Evolutionary conservation across 116 monocot species (phyloP).

Genomic region (Zostera marina): DNA sequence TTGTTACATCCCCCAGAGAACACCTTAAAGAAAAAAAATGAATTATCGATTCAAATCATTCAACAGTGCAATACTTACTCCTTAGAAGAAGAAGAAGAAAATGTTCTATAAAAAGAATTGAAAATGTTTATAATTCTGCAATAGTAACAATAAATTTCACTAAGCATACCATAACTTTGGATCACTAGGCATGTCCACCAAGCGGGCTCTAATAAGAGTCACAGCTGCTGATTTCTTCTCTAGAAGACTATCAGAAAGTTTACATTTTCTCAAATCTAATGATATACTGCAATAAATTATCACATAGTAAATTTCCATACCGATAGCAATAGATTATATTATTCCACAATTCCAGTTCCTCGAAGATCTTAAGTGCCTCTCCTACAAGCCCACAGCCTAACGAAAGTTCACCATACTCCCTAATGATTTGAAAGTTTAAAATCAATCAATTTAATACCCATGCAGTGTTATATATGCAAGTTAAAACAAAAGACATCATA

Average conservation of each 20-base stretch:
- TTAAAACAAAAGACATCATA: slow-evolving; percentile 7
- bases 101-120: too few relatives aligned
- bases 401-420: slow-evolving; percentile 71
- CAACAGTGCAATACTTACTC: not conserved
- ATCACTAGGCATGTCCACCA: slow-evolving; percentile 49
- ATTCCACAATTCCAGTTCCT: slow-evolving; percentile 98
- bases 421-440: slow-evolving; percentile 16
- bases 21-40: slow-evolving; percentile 38
- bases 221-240: slow-evolving; percentile 85
- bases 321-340: slow-evolving; percentile 81
- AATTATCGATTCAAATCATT: not conserved
- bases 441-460: not conserved
- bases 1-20: slow-evolving; percentile 94
- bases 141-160: too few relatives aligned
- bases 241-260: slow-evolving; percentile 37
- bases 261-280: not conserved
- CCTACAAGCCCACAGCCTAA: slow-evolving; percentile 72
- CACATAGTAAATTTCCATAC: slow-evolving; percentile 18
- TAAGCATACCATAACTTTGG: slow-evolving; percentile 75
- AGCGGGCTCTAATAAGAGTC: slow-evolving; percentile 66
- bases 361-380: slow-evolving; percentile 80
- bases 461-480: not conserved
- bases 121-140: too few relatives aligned
- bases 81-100: too few relatives aligned
- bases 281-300: not conserved